phyloP scores from a whole-genome alignment of 2,329 filamentous ascomycete genomes.

The Phyllosticta paracitricarpa region DNA sequence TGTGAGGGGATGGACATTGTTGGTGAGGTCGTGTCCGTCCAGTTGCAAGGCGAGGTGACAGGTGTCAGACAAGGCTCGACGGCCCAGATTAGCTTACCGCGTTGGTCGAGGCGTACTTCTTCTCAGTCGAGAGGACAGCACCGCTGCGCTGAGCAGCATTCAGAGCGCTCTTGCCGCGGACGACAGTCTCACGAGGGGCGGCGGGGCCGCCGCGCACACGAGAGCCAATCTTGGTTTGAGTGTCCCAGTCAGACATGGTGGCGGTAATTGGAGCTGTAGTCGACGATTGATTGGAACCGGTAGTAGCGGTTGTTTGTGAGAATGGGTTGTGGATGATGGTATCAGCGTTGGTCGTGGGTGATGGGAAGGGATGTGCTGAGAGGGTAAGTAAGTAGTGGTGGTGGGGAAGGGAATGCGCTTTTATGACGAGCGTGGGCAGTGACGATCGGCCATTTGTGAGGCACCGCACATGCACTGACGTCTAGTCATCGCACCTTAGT shows the following conservation, averaged over 20 bases:
- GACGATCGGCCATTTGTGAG: background rate
- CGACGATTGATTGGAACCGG: constrained; percentile 10
- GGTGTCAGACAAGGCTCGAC: background rate
- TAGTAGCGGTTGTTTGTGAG: background rate
- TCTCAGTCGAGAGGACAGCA: constrained; percentile 71
- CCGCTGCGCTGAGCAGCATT: constrained; percentile 85
- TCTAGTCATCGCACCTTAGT: background rate
- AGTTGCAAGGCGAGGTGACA: background rate
- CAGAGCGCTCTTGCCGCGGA: constrained; percentile 71
- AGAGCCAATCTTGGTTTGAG: constrained; percentile 86
- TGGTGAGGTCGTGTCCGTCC: background rate
- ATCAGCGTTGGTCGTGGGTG: background rate
- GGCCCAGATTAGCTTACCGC: constrained; percentile 47
- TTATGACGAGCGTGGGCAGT: constrained; percentile 3
- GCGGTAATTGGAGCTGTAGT: constrained; percentile 10
- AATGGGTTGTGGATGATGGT: background rate
- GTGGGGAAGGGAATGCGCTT: background rate
- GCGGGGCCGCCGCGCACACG: constrained; percentile 61
- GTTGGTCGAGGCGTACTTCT: constrained; percentile 78
- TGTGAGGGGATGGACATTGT: background rate
- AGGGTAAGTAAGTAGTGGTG: background rate
- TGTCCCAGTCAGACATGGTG: constrained; percentile 72
- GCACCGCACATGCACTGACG: background rate
- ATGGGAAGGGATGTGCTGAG: background rate
- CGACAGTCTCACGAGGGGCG: constrained; percentile 69